Conservation (phyloP, 192 early-diverging fungal genomes). For the Paraglomus brasilianum region DNA sequence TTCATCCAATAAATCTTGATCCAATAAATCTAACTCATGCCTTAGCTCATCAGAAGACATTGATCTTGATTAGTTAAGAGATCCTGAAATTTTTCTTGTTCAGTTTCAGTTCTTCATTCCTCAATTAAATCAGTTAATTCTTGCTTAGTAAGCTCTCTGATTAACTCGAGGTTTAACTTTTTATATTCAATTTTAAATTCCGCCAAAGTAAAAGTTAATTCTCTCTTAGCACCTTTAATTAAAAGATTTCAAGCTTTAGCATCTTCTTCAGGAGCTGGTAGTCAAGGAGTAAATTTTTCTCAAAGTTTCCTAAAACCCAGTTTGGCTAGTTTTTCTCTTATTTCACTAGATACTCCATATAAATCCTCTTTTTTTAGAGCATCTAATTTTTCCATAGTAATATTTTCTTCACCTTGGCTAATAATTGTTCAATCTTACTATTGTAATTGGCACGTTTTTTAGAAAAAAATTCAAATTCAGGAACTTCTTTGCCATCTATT, state of each 20-base stretch:
- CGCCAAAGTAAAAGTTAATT: no score
- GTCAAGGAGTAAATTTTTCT: conserved; percentile 6
- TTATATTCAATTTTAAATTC: no score
- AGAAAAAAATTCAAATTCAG: no score
- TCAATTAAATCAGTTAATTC: no score
- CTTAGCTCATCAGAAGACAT: neutral
- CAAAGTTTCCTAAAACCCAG: neutral
- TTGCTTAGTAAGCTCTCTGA: no score
- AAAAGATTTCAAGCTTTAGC: no score
- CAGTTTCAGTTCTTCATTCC: no score
- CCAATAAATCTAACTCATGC: neutral
- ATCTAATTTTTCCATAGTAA: neutral
- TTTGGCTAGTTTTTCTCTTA: neutral
- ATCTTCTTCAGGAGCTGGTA: no score
- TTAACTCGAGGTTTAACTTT: no score
- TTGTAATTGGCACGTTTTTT: no score
- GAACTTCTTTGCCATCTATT: no score
- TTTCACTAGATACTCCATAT: neutral
- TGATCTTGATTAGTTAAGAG: conserved; percentile 17
- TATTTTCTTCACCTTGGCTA: conserved; percentile 16
- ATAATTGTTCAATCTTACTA: neutral
- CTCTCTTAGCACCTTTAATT: no score
- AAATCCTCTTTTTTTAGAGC: neutral
- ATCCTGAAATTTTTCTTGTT: neutral
- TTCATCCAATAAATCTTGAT: neutral